These are phyloP conservation scores for Fusarium sp. DNA, from an alignment of 2,329 filamentous ascomycete species.

Conservation along the genomic window DNA sequence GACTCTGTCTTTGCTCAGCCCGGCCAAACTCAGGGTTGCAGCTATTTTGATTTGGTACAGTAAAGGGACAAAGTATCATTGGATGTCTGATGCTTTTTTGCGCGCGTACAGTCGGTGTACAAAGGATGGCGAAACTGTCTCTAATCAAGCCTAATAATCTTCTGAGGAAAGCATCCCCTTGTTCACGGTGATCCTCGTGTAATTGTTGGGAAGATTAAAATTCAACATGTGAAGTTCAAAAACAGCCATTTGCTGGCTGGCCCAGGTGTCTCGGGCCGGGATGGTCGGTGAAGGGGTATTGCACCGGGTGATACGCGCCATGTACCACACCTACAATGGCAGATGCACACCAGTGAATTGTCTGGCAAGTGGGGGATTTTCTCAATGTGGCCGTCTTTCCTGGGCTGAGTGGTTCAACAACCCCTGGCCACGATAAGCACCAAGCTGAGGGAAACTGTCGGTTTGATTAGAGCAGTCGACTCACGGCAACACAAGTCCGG, in stretches of 20 bases:
- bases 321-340: slow-evolving; percentile 13
- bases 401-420: slow-evolving; percentile 26
- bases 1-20: slow-evolving; percentile 20
- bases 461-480: slow-evolving; percentile 21
- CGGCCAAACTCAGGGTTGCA: slow-evolving; percentile 25
- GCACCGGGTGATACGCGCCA: slow-evolving; percentile 17
- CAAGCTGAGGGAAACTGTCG: slow-evolving; percentile 19
- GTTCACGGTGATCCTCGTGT: slow-evolving; percentile 8
- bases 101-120: neutral
- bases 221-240: slow-evolving; percentile 17
- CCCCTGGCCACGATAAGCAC: slow-evolving; percentile 28
- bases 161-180: slow-evolving; percentile 3
- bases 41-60: slow-evolving; percentile 15
- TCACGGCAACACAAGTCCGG: slow-evolving; percentile 25
- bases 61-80: slow-evolving; percentile 24
- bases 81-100: slow-evolving; percentile 4
- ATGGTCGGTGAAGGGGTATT: slow-evolving; percentile 32
- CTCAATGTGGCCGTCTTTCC: slow-evolving; percentile 18
- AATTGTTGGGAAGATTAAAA: slow-evolving; percentile 18
- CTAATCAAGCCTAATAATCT: neutral
- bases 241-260: slow-evolving; percentile 11
- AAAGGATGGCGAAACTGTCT: neutral
- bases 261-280: slow-evolving; percentile 29
- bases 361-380: neutral
- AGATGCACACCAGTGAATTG: slow-evolving; percentile 7